phyloP scores from a whole-genome alignment of 2,329 filamentous ascomycete species.

The Fusarium poae region DNA sequence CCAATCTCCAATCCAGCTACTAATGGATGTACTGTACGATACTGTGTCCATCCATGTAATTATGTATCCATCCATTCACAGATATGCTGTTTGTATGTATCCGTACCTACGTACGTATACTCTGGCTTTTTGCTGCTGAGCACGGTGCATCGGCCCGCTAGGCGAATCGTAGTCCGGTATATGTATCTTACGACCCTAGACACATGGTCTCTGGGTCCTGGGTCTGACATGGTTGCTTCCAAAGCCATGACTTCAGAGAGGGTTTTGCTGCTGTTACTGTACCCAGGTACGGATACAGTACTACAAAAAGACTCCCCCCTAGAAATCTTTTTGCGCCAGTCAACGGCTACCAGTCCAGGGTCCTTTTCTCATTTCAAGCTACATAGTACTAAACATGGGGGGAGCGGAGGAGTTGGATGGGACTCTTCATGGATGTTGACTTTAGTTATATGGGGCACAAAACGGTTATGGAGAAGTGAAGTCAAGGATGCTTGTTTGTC shows the following conservation, averaged over 20 bases:
- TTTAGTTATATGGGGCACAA: slow-evolving; percentile 34
- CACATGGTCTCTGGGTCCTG: slow-evolving; percentile 44
- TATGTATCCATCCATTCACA: slow-evolving; percentile 8
- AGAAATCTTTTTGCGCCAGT: slow-evolving; percentile 31
- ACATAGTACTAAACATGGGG: slow-evolving; percentile 26
- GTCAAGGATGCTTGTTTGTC: slow-evolving; percentile 7
- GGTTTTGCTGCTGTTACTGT: not conserved
- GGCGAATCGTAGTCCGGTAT: slow-evolving; percentile 39
- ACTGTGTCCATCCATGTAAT: slow-evolving; percentile 10
- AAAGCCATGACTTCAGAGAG: not conserved
- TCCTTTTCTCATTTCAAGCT: slow-evolving; percentile 20
- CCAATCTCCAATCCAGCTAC: slow-evolving; percentile 9
- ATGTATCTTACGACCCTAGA: slow-evolving; percentile 44
- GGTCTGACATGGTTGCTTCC: slow-evolving; percentile 50
- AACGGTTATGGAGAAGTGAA: slow-evolving; percentile 23
- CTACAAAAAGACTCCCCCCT: slow-evolving; percentile 24
- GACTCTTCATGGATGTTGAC: slow-evolving; percentile 22
- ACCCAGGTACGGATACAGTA: not conserved
- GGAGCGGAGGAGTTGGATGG: slow-evolving; percentile 14
- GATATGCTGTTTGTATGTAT: not conserved
- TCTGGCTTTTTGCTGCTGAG: slow-evolving; percentile 32
- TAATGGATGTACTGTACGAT: not conserved
- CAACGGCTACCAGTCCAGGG: slow-evolving; percentile 21
- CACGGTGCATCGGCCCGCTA: slow-evolving; percentile 50
- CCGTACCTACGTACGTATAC: not conserved